Percentiles rank a stretch among this genome's conserved stretches.
These are phyloP conservation scores for Puccinellia tenuiflora DNA, from an alignment of 176 grass and related monocot species.

Conservation along the genomic window DNA sequence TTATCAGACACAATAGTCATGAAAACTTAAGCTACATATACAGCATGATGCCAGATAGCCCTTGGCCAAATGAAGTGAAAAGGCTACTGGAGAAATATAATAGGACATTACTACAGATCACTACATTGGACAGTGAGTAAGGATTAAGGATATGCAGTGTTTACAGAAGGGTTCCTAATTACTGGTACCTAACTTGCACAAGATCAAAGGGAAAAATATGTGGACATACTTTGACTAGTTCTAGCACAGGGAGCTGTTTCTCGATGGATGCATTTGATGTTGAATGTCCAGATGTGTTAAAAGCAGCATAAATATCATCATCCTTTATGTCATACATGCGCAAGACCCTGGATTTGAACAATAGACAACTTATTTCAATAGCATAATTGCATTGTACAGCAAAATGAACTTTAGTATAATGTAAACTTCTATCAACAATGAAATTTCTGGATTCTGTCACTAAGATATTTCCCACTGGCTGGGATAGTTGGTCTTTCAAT, in stretches of 20 bases:
- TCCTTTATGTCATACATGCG: conserved; percentile 76
- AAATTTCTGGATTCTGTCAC: conserved; percentile 1
- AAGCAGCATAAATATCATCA: conserved; percentile 50
- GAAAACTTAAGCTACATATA: neutral
- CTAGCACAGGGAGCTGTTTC: conserved; percentile 67
- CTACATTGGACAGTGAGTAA: neutral
- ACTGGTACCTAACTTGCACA: neutral
- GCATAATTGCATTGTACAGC: neutral
- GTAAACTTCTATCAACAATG: neutral
- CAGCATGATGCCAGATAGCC: neutral
- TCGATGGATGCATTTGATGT: conserved; percentile 28
- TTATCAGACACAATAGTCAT: neutral
- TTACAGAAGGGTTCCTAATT: neutral
- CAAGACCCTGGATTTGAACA: conserved; percentile 70
- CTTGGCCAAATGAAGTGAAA: conserved; percentile 3
- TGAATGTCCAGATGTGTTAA: conserved; percentile 41
- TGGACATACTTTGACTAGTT: conserved; percentile 86
- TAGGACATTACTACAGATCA: neutral
- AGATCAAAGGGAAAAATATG: conserved; percentile 20
- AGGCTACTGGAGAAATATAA: conserved; percentile 9
- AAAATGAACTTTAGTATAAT: neutral
- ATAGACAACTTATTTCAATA: neutral
- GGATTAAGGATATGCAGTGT: neutral
- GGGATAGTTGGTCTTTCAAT: neutral
- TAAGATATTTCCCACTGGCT: neutral